phyloP scores from a whole-genome alignment of 1,139 yeast species.

The Protomyces lactucae-debilis region DNA sequence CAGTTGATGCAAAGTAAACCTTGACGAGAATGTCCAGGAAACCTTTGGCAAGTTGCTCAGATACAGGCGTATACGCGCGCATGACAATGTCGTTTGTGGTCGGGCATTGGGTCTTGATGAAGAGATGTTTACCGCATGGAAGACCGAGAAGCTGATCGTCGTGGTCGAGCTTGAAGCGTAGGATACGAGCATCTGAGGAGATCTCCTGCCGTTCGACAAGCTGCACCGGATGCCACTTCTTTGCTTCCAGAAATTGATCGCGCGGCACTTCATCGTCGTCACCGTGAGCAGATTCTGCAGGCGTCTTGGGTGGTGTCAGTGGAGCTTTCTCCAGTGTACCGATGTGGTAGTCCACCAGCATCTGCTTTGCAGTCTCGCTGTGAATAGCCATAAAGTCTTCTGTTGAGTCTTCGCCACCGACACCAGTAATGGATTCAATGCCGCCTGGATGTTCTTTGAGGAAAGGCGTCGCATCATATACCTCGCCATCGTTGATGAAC shows the following conservation, averaged over 20 bases:
- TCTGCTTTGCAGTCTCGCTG: slow-evolving; percentile 36
- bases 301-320: slow-evolving; percentile 17
- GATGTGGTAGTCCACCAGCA: slow-evolving; percentile 32
- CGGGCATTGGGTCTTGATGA: slow-evolving; percentile 42
- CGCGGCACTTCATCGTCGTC: slow-evolving; percentile 6
- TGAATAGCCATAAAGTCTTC: slow-evolving; percentile 46
- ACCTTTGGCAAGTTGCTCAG: slow-evolving; percentile 33
- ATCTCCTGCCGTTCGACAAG: slow-evolving; percentile 19
- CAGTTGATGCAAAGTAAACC: slow-evolving; percentile 35
- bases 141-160: slow-evolving; percentile 71
- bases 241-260: slow-evolving; percentile 32
- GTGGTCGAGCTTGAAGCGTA: slow-evolving; percentile 65
- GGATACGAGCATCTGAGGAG: slow-evolving; percentile 51
- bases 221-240: slow-evolving; percentile 32
- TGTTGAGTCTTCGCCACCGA: slow-evolving; percentile 60
- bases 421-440: slow-evolving; percentile 50
- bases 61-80: slow-evolving; percentile 50
- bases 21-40: slow-evolving; percentile 28
- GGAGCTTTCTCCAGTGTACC: slow-evolving; percentile 30
- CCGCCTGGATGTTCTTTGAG: slow-evolving; percentile 76
- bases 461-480: slow-evolving; percentile 76
- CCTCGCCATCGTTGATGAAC: slow-evolving; percentile 45
- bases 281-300: slow-evolving; percentile 6
- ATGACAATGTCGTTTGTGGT: slow-evolving; percentile 36
- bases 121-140: slow-evolving; percentile 65